Conservation (phyloP, 2,329 filamentous ascomycete species). For the Cyphellophora europaea region DNA sequence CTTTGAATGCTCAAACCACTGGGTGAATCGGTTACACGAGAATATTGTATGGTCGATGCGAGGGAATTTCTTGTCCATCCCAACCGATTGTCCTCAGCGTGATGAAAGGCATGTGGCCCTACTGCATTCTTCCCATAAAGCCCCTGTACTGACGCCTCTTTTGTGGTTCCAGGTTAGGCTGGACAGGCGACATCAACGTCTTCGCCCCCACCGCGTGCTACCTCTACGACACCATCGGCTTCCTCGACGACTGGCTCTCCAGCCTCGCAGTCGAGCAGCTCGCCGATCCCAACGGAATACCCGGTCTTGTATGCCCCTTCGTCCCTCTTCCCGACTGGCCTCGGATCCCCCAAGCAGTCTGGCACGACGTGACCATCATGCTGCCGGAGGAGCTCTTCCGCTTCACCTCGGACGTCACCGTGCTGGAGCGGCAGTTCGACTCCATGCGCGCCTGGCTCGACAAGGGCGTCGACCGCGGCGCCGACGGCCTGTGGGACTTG, state of each 20-base stretch:
- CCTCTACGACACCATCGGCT: conserved; percentile 43
- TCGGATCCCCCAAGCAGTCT: conserved; percentile 24
- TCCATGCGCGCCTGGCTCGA: conserved; percentile 30
- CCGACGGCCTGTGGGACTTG: conserved; percentile 26
- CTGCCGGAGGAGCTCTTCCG: conserved; percentile 27
- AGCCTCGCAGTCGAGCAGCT: conserved; percentile 35
- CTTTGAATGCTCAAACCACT: conserved; percentile 43
- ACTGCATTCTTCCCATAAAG: too few species aligned
- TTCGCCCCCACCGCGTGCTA: conserved; percentile 45
- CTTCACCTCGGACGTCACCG: conserved; percentile 24
- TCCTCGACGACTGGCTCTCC: conserved; percentile 41
- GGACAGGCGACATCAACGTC: conserved; percentile 45
- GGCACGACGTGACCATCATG: conserved; percentile 30
- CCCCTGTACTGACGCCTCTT: too few species aligned
- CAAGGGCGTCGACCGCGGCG: conserved; percentile 22
- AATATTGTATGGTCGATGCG: conserved; percentile 50
- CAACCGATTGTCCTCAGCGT: conserved; percentile 50
- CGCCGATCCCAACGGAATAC: too few species aligned
- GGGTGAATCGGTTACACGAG: conserved; percentile 45
- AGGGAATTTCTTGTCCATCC: conserved; percentile 49
- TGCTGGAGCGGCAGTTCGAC: conserved; percentile 26
- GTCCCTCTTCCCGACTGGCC: too few species aligned
- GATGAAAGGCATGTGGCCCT: conserved; percentile 47
- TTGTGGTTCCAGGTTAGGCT: too few species aligned
- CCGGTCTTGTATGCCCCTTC: too few species aligned